Conservation (phyloP, 2,329 filamentous ascomycete genomes). For the Colletotrichum truncatum region DNA sequence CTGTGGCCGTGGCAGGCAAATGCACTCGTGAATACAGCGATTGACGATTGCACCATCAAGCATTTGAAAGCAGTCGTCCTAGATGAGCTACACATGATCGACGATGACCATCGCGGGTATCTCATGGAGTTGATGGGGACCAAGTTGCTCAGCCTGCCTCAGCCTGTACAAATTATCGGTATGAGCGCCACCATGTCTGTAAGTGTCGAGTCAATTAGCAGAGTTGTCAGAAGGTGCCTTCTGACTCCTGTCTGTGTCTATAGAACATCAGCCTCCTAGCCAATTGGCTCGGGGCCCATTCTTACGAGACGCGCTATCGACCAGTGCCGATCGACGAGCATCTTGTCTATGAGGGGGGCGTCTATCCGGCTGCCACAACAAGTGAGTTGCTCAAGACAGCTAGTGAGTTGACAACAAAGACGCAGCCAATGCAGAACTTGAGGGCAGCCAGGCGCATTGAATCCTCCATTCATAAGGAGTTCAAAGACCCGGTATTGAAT, state of each 20-base stretch:
- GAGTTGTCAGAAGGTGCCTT: background rate
- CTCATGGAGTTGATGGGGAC: slow-evolving; percentile 78
- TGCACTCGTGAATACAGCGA: slow-evolving; percentile 75
- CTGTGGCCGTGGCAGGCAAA: slow-evolving; percentile 65
- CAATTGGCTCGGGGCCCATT: slow-evolving; percentile 75
- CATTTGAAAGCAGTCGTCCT: slow-evolving; percentile 74
- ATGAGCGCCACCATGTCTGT: slow-evolving; percentile 85
- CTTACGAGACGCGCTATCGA: slow-evolving; percentile 76
- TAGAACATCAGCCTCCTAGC: slow-evolving; percentile 77
- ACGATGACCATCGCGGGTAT: slow-evolving; percentile 80
- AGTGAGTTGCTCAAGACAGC: slow-evolving; percentile 66
- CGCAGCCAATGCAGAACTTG: slow-evolving; percentile 44
- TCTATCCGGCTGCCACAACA: slow-evolving; percentile 71
- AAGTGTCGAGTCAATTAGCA: slow-evolving; percentile 36
- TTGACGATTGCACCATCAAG: slow-evolving; percentile 74
- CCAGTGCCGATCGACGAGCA: slow-evolving; percentile 82
- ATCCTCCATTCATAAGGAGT: slow-evolving; percentile 66
- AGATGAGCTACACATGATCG: slow-evolving; percentile 85
- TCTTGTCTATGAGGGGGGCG: slow-evolving; percentile 74
- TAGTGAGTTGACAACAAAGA: slow-evolving; percentile 54
- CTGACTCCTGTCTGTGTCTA: background rate
- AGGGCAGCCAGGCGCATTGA: slow-evolving; percentile 59
- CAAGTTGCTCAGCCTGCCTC: slow-evolving; percentile 75
- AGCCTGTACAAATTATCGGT: slow-evolving; percentile 75
- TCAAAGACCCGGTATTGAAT: slow-evolving; percentile 73